phyloP scores from a whole-genome alignment of 2,329 filamentous ascomycete genomes.

The Calonectria montana region DNA sequence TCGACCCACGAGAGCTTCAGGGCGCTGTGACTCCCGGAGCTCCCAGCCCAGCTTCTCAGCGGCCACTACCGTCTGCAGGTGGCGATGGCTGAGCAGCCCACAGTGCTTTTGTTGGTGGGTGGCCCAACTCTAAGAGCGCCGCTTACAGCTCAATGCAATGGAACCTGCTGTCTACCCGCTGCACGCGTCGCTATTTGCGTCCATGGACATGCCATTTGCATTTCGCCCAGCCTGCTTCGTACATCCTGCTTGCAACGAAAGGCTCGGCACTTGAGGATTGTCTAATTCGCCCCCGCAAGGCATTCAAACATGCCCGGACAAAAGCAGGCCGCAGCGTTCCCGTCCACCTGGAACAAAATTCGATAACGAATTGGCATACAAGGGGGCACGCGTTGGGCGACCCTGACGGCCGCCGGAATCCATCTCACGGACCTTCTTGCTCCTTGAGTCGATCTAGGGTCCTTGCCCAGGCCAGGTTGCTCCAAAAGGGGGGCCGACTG shows the following conservation, averaged over 20 bases:
- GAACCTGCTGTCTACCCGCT: background rate
- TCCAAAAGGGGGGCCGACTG: background rate
- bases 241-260: background rate
- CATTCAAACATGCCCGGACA: background rate
- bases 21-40: slow-evolving; percentile 15
- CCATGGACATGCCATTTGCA: background rate
- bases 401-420: slow-evolving; percentile 17
- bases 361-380: background rate
- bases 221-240: background rate
- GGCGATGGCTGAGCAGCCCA: slow-evolving; percentile 15
- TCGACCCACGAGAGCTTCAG: slow-evolving; percentile 26
- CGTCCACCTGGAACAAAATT: background rate
- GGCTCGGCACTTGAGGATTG: background rate
- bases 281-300: background rate
- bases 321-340: background rate
- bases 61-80: slow-evolving; percentile 14
- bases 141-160: background rate
- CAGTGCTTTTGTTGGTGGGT: slow-evolving; percentile 12
- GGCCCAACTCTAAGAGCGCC: background rate
- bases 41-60: slow-evolving; percentile 2
- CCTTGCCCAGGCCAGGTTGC: slow-evolving; percentile 16
- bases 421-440: slow-evolving; percentile 15
- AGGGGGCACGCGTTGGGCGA: background rate
- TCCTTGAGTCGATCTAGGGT: slow-evolving; percentile 21
- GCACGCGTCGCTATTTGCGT: slow-evolving; percentile 1